Percentiles rank a stretch among this genome's conserved stretches.
These are phyloP conservation scores for Nicotiana attenuata DNA, from an alignment of 257 asterid species.

Conservation along the genomic window DNA sequence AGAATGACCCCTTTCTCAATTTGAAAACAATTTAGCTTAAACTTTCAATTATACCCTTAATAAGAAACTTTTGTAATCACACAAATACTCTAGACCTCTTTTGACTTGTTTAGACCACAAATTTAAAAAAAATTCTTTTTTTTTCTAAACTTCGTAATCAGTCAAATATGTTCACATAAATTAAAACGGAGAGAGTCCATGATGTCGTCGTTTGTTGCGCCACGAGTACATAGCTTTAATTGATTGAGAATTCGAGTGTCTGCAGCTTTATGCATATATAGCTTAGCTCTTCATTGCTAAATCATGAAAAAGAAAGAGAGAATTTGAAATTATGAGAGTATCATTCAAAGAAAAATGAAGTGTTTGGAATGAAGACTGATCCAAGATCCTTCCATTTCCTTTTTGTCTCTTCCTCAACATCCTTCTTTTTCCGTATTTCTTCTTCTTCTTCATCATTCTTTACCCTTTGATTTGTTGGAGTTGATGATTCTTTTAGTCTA, in stretches of 20 bases:
- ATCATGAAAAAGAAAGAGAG: constrained; percentile 26
- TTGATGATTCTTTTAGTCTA: no score
- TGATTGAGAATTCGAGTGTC: constrained; percentile 24
- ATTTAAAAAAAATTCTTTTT: no score
- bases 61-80: no score
- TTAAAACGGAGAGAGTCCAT: background rate
- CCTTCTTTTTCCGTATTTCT: background rate
- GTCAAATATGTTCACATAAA: no score
- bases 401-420: background rate
- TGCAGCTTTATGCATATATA: constrained; percentile 25
- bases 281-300: constrained; percentile 33
- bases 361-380: constrained; percentile 84
- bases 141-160: no score
- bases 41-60: no score
- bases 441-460: background rate
- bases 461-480: background rate
- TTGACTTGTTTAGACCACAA: no score
- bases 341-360: constrained; percentile 32
- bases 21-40: no score
- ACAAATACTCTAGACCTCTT: no score
- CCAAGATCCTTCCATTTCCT: constrained; percentile 31
- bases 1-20: no score
- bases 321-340: background rate
- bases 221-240: background rate
- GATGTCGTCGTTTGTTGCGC: constrained; percentile 12